Conservation (phyloP, 306 rosid genomes). For the Begonia fuchsioides region DNA sequence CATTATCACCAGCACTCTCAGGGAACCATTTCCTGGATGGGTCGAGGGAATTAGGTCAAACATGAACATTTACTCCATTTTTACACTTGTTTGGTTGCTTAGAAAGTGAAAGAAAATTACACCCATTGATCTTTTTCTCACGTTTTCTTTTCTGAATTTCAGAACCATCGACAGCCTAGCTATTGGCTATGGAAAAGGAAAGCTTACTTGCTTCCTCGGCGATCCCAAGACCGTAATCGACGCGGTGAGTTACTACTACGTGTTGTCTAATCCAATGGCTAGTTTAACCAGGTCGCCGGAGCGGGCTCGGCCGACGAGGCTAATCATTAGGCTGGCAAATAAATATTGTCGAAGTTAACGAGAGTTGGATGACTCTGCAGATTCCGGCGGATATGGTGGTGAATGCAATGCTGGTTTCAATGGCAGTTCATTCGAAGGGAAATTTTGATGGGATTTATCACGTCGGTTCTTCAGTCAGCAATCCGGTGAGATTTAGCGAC, state of each 20-base stretch:
- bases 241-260: slow-evolving; percentile 31
- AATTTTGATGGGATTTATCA: slow-evolving; percentile 36
- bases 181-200: slow-evolving; percentile 70
- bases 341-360: no score
- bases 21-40: slow-evolving; percentile 87
- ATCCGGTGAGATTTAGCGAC: slow-evolving; percentile 16
- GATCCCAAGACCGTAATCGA: slow-evolving; percentile 31
- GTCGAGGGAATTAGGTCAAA: slow-evolving; percentile 56
- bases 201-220: slow-evolving; percentile 41
- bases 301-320: no score
- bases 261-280: no score
- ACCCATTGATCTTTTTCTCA: background rate
- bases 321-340: no score
- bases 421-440: slow-evolving; percentile 32
- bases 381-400: slow-evolving; percentile 83
- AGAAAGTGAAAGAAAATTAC: slow-evolving; percentile 1
- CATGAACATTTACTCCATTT: background rate
- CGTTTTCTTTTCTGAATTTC: slow-evolving; percentile 4
- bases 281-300: no score
- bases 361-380: slow-evolving; percentile 12
- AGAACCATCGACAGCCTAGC: slow-evolving; percentile 70
- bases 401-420: slow-evolving; percentile 49
- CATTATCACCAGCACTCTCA: slow-evolving; percentile 56
- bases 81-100: slow-evolving; percentile 2
- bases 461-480: slow-evolving; percentile 50